Evolutionary conservation across 192 early-diverging fungal genomes (phyloP).

Genomic region (Coemansia sp.): DNA sequence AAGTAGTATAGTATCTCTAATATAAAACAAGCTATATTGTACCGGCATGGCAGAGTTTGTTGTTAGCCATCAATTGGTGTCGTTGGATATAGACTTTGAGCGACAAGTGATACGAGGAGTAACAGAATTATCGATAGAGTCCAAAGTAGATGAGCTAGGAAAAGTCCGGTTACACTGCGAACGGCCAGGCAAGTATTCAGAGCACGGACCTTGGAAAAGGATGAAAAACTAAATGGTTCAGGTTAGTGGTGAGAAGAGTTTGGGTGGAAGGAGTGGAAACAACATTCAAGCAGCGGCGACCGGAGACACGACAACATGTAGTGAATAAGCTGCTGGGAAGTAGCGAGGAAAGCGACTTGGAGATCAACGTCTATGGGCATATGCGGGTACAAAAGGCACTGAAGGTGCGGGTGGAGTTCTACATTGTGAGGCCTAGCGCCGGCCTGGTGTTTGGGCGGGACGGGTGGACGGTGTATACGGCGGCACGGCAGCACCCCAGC

Average conservation of each 20-base stretch:
- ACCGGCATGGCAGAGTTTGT: constrained; percentile 18
- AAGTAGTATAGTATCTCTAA: too few species aligned
- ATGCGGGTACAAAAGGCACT: constrained; percentile 10
- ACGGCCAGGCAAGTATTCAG: constrained; percentile 37
- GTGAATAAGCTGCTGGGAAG: constrained; percentile 18
- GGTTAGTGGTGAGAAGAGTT: constrained; percentile 22
- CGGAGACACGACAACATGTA: constrained; percentile 21
- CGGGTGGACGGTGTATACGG: constrained; percentile 56
- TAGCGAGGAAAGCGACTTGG: constrained; percentile 23
- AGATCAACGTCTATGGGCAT: constrained; percentile 20
- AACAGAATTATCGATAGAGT: constrained; percentile 48
- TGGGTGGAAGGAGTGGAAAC: constrained; percentile 25
- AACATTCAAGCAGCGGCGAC: constrained; percentile 22
- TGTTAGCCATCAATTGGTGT: constrained; percentile 51
- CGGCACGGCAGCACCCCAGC: constrained; percentile 65
- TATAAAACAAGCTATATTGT: background rate
- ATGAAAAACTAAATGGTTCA: background rate
- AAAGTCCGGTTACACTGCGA: constrained; percentile 42
- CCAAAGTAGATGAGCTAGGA: constrained; percentile 14
- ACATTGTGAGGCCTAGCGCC: constrained; percentile 23
- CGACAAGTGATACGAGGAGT: constrained; percentile 34
- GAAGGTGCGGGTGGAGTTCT: constrained; percentile 47
- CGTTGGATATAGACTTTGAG: constrained; percentile 46
- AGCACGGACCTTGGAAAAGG: background rate
- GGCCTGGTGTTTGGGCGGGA: constrained; percentile 33